Base-by-base conservation (phyloP, 108 stramenopile species). In the Pseudonitzschia multiseries region DNA sequence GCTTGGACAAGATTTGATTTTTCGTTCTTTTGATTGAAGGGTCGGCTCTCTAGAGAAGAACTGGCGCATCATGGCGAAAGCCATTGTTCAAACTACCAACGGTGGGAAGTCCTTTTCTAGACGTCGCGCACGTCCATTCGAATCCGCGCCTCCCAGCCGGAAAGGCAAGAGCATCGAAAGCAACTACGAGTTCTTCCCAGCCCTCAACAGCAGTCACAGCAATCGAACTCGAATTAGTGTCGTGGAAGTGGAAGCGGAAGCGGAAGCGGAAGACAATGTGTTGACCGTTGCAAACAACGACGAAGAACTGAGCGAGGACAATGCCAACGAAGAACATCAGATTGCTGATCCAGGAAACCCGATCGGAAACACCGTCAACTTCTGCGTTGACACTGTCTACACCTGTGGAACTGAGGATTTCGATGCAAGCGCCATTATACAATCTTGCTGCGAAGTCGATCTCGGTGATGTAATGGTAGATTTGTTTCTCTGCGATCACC, bases 321-420 rank as follows among this genome's bases (percentile, higher is more conserved):
- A 48, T 14, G 8, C 46, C 14, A 14, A 18, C 2, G 46, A 48
- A 48, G 46, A 14, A 18, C 8, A 14, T 18, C 17, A 48, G 46
- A 10, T 40, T 3, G 36, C 14, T 21, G 61, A 62, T 62, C 61
- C 61, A 31, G 61, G 61, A 40, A 62, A 62, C n/a, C 61, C 61
- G 18, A n/a, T 62, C 15, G 61, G 61, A 14, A 62, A 62, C 36
- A 15, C 36, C 20, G 61, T 62, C 18, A 29, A 62, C 36, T 62
- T 36, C 29, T 62, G 61, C 15, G 61, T 62, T 9, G 33, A 62
- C 8, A 62, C 27, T 62, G 17, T 62, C 32, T 21, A 13, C 40
- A 4, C 61, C 32, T n/a, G 27, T 14, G 15, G 31, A 13, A 6
- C 61, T 33, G 13, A 15, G 18, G 15, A 13, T 17, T 4, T 62